Conservation (phyloP, 2,329 filamentous ascomycete genomes). For the Colletotrichum higginsianum region DNA sequence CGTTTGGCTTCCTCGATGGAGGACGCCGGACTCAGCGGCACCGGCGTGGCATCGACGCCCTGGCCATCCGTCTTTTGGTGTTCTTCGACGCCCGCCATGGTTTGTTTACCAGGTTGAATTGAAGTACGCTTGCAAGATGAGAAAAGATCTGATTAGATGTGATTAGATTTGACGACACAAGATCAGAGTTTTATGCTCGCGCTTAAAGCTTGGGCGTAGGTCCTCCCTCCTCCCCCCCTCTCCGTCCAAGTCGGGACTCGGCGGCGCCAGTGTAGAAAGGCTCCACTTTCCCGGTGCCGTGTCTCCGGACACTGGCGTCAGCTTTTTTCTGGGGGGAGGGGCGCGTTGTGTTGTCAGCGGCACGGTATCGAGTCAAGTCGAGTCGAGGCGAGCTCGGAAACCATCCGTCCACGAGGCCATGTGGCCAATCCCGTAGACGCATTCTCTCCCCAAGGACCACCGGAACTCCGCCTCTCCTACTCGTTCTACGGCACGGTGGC, state of each 20-base stretch:
- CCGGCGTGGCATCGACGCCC: not conserved
- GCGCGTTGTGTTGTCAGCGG: not conserved
- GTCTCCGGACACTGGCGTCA: conserved; percentile 24
- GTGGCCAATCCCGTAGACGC: not conserved
- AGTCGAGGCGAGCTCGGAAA: conserved; percentile 3
- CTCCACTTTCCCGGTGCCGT: conserved; percentile 29
- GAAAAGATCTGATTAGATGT: conserved; percentile 31
- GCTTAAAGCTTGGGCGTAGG: not conserved
- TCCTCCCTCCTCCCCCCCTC: too few species aligned
- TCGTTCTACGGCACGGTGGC: not conserved
- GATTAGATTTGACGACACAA: conserved; percentile 26
- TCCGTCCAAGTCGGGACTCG: conserved; percentile 20
- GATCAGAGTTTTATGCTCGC: conserved; percentile 16
- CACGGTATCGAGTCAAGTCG: too few species aligned
- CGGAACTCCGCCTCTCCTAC: conserved; percentile 8
- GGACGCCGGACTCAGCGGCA: conserved; percentile 10
- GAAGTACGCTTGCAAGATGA: not conserved
- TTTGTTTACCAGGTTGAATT: not conserved
- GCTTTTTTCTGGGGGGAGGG: not conserved
- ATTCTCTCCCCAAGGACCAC: not conserved
- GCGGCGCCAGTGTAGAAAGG: not conserved
- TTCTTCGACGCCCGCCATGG: conserved; percentile 15
- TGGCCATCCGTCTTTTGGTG: not conserved
- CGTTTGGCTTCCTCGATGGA: conserved; percentile 23
- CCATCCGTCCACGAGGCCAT: not conserved